Evolutionary conservation across 345 rosid species (phyloP).

Genomic region (Hypericum androsaemum): DNA sequence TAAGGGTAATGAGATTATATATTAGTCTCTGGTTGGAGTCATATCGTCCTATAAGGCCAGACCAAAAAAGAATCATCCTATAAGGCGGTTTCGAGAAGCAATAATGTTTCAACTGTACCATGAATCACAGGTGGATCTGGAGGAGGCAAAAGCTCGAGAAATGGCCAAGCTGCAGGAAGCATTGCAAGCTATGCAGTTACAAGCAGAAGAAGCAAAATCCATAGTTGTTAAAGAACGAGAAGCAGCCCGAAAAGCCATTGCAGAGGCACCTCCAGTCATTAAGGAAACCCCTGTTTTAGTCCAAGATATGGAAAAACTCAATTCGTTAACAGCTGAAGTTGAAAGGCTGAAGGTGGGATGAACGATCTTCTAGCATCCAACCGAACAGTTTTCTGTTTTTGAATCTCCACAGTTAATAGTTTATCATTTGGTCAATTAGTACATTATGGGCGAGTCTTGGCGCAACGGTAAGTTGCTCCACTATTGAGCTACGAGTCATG

Average conservation of each 20-base stretch:
- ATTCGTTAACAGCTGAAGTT: constrained; percentile 41
- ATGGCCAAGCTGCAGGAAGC: constrained; percentile 36
- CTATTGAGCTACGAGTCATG: no score
- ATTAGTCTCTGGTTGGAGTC: background rate
- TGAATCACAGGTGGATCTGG: constrained; percentile 42
- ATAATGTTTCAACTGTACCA: background rate
- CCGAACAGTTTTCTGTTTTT: background rate
- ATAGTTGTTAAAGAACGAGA: constrained; percentile 47
- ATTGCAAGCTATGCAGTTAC: constrained; percentile 42
- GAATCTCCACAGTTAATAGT: no score
- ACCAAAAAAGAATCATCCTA: no score
- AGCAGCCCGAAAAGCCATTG: constrained; percentile 39
- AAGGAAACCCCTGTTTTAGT: constrained; percentile 53
- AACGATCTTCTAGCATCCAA: background rate
- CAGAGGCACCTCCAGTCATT: constrained; percentile 50
- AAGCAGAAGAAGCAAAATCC: constrained; percentile 46
- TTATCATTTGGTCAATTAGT: no score
- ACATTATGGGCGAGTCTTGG: no score
- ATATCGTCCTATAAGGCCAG: background rate
- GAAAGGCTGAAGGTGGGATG: constrained; percentile 40
- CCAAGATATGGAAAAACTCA: constrained; percentile 52
- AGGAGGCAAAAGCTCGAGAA: constrained; percentile 56
- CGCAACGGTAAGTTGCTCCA: no score
- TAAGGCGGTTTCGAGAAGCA: no score
- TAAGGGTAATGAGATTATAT: constrained; percentile 34